Conservation (phyloP, 441 rosid genomes). For the Jatropha multifida region DNA sequence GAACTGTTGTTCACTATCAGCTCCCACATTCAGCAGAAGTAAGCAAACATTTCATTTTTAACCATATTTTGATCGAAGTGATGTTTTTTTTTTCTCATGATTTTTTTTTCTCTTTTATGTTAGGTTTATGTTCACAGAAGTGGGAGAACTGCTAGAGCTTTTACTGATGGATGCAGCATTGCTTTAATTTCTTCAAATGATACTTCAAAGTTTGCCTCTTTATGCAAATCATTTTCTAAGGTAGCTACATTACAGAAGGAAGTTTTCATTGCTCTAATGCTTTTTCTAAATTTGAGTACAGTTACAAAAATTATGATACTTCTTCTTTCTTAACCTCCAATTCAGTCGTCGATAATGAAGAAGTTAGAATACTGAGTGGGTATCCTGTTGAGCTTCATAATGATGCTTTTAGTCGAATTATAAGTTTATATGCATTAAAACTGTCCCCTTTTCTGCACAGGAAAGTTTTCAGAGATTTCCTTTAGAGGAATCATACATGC, state of each 20-base stretch:
- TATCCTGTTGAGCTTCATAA: conserved; percentile 2
- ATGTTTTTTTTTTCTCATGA: neutral
- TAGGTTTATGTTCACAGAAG: conserved; percentile 99
- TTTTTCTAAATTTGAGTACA: neutral
- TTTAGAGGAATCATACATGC: conserved; percentile 82
- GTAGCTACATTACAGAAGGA: conserved; percentile 32
- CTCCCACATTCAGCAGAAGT: conserved; percentile 98
- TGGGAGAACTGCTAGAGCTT: conserved; percentile 98
- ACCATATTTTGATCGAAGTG: conserved; percentile 10
- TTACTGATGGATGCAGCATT: conserved; percentile 92
- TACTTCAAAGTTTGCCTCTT: conserved; percentile 73
- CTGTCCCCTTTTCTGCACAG: conserved; percentile 38
- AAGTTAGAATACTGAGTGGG: conserved; percentile 3
- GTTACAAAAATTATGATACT: neutral
- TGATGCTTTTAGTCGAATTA: neutral
- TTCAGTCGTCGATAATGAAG: neutral
- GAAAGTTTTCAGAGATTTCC: conserved; percentile 85
- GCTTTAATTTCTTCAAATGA: conserved; percentile 82
- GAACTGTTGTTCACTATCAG: conserved; percentile 95
- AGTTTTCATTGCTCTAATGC: neutral
- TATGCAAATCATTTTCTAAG: conserved; percentile 94
- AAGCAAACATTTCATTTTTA: conserved; percentile 27
- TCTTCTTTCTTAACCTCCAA: neutral
- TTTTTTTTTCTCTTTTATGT: conserved; percentile 19
- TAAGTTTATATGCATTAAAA: neutral